Percentiles rank a stretch among this genome's conserved stretches.
phyloP scores from a whole-genome alignment of 2,329 filamentous ascomycete genomes.

The Fulvia fulva region DNA sequence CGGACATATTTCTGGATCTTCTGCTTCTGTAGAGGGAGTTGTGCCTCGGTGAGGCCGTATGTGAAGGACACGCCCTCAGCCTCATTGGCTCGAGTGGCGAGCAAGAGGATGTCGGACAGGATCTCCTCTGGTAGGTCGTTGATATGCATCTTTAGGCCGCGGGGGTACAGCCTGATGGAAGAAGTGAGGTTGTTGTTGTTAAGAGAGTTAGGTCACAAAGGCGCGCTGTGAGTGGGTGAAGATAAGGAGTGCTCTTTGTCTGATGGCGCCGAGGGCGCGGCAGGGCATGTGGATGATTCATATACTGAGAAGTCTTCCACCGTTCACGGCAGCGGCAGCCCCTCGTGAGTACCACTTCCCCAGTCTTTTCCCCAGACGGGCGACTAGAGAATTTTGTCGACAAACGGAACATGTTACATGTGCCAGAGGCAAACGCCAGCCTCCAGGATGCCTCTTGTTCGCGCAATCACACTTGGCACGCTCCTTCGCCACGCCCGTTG shows the following conservation, averaged over 20 bases:
- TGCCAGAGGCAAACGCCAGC: not conserved
- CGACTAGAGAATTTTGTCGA: not conserved
- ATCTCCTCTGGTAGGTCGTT: conserved; percentile 52
- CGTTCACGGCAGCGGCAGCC: not conserved
- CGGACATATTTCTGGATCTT: conserved; percentile 49
- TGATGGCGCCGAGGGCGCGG: not conserved
- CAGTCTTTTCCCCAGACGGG: not conserved
- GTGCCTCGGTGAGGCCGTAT: conserved; percentile 50
- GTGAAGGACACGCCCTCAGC: conserved; percentile 48
- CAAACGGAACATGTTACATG: not conserved
- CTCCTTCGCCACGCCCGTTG: not conserved
- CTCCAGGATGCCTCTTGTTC: not conserved
- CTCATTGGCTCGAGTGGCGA: conserved; percentile 47
- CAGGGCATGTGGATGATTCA: not conserved
- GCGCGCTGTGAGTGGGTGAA: not conserved
- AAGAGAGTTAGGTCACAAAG: not conserved
- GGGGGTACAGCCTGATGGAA: not conserved
- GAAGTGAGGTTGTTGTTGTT: not conserved
- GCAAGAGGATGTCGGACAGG: conserved; percentile 48
- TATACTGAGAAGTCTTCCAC: not conserved
- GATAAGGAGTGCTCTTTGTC: not conserved
- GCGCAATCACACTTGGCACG: not conserved
- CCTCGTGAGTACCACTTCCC: not conserved
- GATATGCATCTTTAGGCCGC: conserved; percentile 29
- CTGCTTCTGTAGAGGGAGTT: conserved; percentile 42